Evolutionary conservation across 2,329 filamentous ascomycete species (phyloP).

Genomic region (Alternaria arborescens): DNA sequence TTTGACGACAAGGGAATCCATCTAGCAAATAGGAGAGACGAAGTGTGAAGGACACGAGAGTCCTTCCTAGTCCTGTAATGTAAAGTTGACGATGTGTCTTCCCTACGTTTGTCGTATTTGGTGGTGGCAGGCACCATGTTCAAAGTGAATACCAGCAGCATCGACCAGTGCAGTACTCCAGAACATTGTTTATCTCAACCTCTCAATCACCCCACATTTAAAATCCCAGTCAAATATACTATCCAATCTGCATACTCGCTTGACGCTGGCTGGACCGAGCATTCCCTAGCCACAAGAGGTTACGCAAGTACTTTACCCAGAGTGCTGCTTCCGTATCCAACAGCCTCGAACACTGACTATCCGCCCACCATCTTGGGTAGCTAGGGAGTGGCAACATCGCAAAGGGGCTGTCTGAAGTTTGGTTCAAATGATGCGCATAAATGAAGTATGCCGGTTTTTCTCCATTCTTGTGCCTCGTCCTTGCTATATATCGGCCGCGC

Average conservation of each 20-base stretch:
- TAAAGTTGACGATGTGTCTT: not conserved
- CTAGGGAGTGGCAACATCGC: conserved; percentile 11
- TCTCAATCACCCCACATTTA: conserved; percentile 12
- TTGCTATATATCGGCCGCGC: not conserved
- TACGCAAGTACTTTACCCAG: conserved; percentile 25
- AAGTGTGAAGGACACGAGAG: not conserved
- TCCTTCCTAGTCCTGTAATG: not conserved
- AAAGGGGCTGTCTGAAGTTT: conserved; percentile 3
- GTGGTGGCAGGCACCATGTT: not conserved
- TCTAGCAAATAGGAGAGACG: not conserved
- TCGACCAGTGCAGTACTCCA: not conserved
- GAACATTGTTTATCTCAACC: conserved; percentile 14
- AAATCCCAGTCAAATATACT: conserved; percentile 4
- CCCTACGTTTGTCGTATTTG: not conserved
- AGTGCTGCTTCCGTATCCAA: conserved; percentile 24
- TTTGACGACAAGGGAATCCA: not conserved
- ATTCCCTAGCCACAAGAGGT: conserved; percentile 12
- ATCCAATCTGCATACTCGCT: conserved; percentile 7
- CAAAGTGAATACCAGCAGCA: not conserved
- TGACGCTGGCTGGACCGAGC: conserved; percentile 10
- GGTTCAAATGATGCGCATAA: conserved; percentile 16
- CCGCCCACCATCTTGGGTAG: conserved; percentile 1
- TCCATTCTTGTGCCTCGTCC: conserved; percentile 1
- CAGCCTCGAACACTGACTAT: conserved; percentile 22
- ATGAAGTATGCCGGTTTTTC: conserved; percentile 16